phyloP scores from a whole-genome alignment of 2,329 filamentous ascomycete species.

The Pseudogymnoascus sp. region DNA sequence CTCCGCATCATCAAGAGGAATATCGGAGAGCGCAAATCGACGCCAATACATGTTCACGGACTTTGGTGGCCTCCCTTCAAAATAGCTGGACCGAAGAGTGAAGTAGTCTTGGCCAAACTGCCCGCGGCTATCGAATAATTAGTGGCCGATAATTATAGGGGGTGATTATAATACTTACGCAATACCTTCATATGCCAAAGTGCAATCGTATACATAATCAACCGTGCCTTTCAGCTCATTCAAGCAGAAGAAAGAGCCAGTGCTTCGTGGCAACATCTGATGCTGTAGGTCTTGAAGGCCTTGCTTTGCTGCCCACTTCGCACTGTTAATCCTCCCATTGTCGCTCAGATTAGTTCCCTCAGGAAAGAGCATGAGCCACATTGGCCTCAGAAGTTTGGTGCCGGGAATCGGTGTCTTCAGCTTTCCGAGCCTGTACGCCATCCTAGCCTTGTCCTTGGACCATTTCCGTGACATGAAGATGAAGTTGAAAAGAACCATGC shows the following conservation, averaged over 20 bases:
- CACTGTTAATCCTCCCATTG: slow-evolving; percentile 63
- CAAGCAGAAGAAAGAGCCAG: slow-evolving; percentile 71
- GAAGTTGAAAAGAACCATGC: slow-evolving; percentile 81
- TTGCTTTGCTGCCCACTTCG: slow-evolving; percentile 68
- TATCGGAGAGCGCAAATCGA: slow-evolving; percentile 69
- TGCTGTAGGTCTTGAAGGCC: slow-evolving; percentile 66
- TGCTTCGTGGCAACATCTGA: slow-evolving; percentile 69
- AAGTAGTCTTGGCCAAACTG: slow-evolving; percentile 88
- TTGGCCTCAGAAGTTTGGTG: slow-evolving; percentile 53
- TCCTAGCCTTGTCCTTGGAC: slow-evolving; percentile 67
- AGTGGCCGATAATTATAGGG: slow-evolving; percentile 7
- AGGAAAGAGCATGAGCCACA: slow-evolving; percentile 86
- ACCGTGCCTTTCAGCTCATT: slow-evolving; percentile 66
- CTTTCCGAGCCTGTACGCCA: slow-evolving; percentile 65
- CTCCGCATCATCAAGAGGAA: slow-evolving; percentile 67
- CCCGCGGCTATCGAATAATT: slow-evolving; percentile 40
- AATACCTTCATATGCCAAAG: slow-evolving; percentile 88
- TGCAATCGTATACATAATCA: slow-evolving; percentile 86
- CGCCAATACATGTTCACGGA: slow-evolving; percentile 98
- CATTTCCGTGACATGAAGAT: slow-evolving; percentile 90
- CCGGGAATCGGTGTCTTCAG: slow-evolving; percentile 53
- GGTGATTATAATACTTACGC: slow-evolving; percentile 55
- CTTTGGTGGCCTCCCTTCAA: slow-evolving; percentile 81
- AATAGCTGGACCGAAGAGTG: slow-evolving; percentile 76
- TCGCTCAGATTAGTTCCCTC: slow-evolving; percentile 76